phyloP scores from a whole-genome alignment of 768 basidiomycete species.

The Cystofilobasidium ferigula region DNA sequence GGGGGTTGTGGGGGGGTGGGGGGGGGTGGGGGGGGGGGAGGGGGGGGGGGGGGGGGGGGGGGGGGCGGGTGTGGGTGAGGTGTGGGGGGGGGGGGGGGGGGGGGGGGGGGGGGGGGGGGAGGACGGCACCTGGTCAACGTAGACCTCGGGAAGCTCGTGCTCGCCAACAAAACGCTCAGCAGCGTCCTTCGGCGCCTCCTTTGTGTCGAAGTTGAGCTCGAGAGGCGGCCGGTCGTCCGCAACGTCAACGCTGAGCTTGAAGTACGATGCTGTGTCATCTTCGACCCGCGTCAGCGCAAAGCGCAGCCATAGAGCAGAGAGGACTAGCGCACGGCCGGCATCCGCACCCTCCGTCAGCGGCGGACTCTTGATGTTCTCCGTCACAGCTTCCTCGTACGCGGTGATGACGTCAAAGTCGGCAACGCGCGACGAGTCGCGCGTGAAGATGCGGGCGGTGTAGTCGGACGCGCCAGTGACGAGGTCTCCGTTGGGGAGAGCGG shows the following conservation, averaged over 20 bases:
- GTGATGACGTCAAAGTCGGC: slow-evolving; percentile 24
- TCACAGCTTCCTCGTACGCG: slow-evolving; percentile 27
- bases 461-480: slow-evolving; percentile 36
- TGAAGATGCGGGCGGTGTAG: slow-evolving; percentile 31
- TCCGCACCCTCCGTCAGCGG: not conserved
- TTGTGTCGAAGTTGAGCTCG: slow-evolving; percentile 26
- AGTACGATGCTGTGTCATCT: slow-evolving; percentile 12
- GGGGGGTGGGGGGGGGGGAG: too few relatives aligned
- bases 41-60: too few relatives aligned
- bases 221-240: slow-evolving; percentile 34
- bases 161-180: slow-evolving; percentile 31
- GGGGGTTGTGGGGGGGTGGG: not conserved
- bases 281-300: too few relatives aligned
- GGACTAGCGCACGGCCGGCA: slow-evolving; percentile 5
- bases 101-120: slow-evolving; percentile 23
- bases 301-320: too few relatives aligned
- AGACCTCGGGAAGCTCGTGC: slow-evolving; percentile 31
- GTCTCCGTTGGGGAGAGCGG: slow-evolving; percentile 34
- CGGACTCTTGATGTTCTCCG: slow-evolving; percentile 23
- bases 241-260: slow-evolving; percentile 33
- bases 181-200: slow-evolving; percentile 16
- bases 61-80: too few relatives aligned
- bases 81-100: too few relatives aligned
- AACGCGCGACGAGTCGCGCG: slow-evolving; percentile 24
- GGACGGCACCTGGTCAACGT: slow-evolving; percentile 33